A percentile compares a stretch with the other conserved stretches of the same genome.
Evolutionary conservation across 306 rosid species (phyloP).

Genomic region (Rosa persica): DNA sequence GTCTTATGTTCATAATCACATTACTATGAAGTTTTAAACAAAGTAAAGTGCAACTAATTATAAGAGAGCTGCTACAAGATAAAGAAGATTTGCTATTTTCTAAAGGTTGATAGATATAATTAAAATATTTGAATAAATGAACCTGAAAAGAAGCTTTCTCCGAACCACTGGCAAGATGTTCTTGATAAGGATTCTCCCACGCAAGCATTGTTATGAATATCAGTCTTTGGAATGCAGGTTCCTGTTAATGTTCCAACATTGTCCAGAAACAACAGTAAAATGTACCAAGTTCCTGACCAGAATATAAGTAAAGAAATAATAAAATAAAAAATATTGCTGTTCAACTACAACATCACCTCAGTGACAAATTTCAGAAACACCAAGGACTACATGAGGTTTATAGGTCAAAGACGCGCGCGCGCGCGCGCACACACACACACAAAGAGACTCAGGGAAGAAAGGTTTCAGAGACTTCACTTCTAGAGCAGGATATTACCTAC

Average conservation of each 20-base stretch:
- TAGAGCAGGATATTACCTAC: neutral
- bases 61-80: neutral
- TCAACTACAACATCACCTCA: neutral
- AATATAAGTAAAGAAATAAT: neutral
- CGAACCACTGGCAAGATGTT: conserved; percentile 40
- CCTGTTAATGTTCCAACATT: conserved; percentile 46
- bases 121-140: conserved; percentile 3
- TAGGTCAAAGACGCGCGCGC: neutral
- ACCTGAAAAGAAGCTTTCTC: conserved; percentile 87
- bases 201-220: conserved; percentile 93
- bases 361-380: neutral
- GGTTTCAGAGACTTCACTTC: neutral
- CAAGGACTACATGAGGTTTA: neutral
- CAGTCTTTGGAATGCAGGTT: conserved; percentile 89
- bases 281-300: neutral
- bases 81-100: neutral
- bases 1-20: neutral
- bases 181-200: conserved; percentile 83
- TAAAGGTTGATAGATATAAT: neutral
- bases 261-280: conserved; percentile 21
- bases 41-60: neutral
- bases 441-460: neutral
- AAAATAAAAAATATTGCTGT: neutral
- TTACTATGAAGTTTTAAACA: neutral
- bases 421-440: no score